Conservation (phyloP, 306 rosid species). For the Canavalia gladiata region DNA sequence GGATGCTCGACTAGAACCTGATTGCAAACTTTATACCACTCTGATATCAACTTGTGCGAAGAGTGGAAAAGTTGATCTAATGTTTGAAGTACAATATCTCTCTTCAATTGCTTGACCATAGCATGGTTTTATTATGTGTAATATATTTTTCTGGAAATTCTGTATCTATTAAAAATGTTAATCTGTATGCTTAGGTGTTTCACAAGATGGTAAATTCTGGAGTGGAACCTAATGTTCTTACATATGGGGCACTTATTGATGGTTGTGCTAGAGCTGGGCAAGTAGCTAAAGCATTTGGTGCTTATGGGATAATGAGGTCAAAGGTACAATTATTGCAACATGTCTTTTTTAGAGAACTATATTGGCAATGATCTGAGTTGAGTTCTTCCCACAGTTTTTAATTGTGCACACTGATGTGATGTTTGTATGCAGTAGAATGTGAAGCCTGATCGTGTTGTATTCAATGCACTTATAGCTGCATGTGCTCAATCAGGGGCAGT, state of each 20-base stretch:
- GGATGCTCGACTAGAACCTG: conserved; percentile 82
- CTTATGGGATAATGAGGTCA: conserved; percentile 96
- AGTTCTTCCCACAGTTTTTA: conserved; percentile 25
- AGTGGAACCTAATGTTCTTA: conserved; percentile 87
- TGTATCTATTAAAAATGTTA: conserved; percentile 36
- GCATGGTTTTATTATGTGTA: conserved; percentile 16
- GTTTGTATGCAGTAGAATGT: conserved; percentile 98
- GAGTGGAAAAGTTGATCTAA: conserved; percentile 90
- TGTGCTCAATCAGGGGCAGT: conserved; percentile 97
- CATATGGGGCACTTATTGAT: conserved; percentile 96
- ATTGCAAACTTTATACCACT: conserved; percentile 97
- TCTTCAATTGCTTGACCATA: conserved; percentile 44
- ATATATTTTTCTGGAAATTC: conserved; percentile 31
- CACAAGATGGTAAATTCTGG: conserved; percentile 94
- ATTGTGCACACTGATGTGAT: conserved; percentile 68
- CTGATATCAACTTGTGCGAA: conserved; percentile 92
- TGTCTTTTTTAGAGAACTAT: conserved; percentile 33
- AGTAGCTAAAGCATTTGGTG: conserved; percentile 99
- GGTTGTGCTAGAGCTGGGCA: conserved; percentile 99
- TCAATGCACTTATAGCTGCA: conserved; percentile 98
- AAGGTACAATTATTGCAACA: conserved; percentile 70
- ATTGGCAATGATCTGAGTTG: conserved; percentile 22
- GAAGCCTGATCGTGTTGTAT: conserved; percentile 99
- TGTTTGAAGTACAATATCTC: conserved; percentile 87
- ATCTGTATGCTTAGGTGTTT: conserved; percentile 66